Percentiles rank a stretch among this genome's conserved stretches.
Evolutionary conservation across 1,284 basidiomycete genomes (phyloP).

Genomic region (Leccinum subrobustum): DNA sequence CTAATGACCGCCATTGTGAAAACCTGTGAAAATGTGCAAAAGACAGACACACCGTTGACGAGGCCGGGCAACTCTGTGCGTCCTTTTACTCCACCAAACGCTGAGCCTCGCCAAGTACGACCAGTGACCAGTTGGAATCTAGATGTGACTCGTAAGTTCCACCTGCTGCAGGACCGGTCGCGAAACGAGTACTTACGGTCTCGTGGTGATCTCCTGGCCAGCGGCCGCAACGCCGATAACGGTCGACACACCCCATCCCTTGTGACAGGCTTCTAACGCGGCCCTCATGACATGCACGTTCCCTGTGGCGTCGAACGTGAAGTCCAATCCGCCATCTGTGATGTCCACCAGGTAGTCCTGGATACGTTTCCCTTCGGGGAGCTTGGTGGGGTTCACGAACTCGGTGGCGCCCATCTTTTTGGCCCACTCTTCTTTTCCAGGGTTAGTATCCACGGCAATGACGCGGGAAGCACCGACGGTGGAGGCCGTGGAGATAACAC

Average conservation of each 20-base stretch:
- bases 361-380: conserved; percentile 78
- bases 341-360: conserved; percentile 90
- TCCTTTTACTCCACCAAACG: conserved; percentile 98
- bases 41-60: conserved; percentile 62
- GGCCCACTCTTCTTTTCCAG: conserved; percentile 85
- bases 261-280: conserved; percentile 96
- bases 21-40: background rate
- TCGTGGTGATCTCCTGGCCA: conserved; percentile 96
- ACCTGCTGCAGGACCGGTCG: background rate
- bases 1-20: conserved; percentile 34
- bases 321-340: conserved; percentile 97
- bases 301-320: conserved; percentile 96
- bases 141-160: conserved; percentile 12
- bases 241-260: conserved; percentile 98
- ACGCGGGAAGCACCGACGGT: conserved; percentile 82
- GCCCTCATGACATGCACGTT: conserved; percentile 95
- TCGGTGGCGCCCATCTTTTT: conserved; percentile 96
- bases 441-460: conserved; percentile 93
- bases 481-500: conserved; percentile 82
- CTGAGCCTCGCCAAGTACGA: conserved; percentile 92
- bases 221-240: conserved; percentile 94
- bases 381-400: conserved; percentile 83
- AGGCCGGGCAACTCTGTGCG: conserved; percentile 91
- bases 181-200: conserved; percentile 66
- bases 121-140: conserved; percentile 89